These are phyloP conservation scores for Thinopyrum elongatum DNA, from an alignment of 176 grass and related monocot genomes.

Conservation along the genomic window DNA sequence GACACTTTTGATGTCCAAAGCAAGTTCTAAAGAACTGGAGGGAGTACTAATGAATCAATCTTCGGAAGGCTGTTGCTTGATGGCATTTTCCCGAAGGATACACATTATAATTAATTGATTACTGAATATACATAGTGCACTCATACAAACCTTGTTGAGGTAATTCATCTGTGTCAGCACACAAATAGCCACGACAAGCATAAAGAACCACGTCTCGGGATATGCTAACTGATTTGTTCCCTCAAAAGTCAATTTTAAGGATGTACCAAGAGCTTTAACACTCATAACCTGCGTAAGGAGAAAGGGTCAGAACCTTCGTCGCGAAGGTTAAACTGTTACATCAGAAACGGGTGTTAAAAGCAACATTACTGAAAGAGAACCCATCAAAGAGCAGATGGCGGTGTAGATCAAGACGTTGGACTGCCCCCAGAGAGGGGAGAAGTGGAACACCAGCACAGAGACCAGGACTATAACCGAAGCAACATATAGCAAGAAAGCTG, in stretches of 20 bases:
- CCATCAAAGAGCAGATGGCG: constrained; percentile 98
- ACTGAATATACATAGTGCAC: neutral
- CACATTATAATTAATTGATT: neutral
- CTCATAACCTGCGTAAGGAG: constrained; percentile 81
- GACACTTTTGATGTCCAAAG: neutral
- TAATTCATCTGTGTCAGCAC: constrained; percentile 98
- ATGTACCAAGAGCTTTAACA: constrained; percentile 97
- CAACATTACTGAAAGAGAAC: constrained; percentile 85
- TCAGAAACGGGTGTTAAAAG: constrained; percentile 11
- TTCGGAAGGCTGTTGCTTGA: neutral
- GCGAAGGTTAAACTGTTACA: neutral
- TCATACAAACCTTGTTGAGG: constrained; percentile 77
- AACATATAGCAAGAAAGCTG: constrained; percentile 96
- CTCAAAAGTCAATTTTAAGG: constrained; percentile 92
- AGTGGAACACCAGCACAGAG: constrained; percentile 86
- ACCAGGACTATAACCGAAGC: constrained; percentile 83
- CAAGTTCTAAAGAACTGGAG: neutral
- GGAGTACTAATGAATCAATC: neutral
- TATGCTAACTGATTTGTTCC: constrained; percentile 89
- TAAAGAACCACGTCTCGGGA: constrained; percentile 94
- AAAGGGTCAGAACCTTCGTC: neutral
- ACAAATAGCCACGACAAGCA: constrained; percentile 84
- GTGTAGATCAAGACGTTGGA: constrained; percentile 94
- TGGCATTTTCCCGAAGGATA: neutral
- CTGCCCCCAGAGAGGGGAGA: constrained; percentile 81